These are phyloP conservation scores for Hemileccinum rubropunctum DNA, from an alignment of 768 basidiomycete genomes.

Conservation along the genomic window DNA sequence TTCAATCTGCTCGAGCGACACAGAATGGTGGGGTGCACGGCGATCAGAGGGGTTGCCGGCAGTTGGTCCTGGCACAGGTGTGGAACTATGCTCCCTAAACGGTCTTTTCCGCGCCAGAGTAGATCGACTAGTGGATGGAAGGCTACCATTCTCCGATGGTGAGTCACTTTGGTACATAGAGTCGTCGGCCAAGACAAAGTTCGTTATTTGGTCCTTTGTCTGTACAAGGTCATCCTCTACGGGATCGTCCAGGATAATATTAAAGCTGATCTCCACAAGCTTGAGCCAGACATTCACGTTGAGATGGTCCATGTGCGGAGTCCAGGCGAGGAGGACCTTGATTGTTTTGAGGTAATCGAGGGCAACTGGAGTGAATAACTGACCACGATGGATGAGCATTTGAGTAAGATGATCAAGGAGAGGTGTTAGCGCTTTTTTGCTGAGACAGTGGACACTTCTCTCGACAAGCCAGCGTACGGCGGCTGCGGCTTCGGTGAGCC, in stretches of 20 bases:
- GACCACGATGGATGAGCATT: conserved; percentile 50
- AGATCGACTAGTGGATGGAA: conserved; percentile 26
- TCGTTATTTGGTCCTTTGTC: conserved; percentile 22
- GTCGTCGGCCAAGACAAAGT: conserved; percentile 11
- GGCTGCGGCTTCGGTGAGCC: conserved; percentile 65
- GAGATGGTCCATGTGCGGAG: conserved; percentile 78
- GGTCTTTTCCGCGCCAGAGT: conserved; percentile 24
- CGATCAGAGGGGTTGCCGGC: conserved; percentile 22
- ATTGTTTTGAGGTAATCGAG: conserved; percentile 82
- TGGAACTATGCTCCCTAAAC: conserved; percentile 20
- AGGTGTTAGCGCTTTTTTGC: conserved; percentile 50
- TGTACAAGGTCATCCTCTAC: conserved; percentile 34
- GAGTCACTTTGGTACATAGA: conserved; percentile 36
- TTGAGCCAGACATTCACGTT: conserved; percentile 62
- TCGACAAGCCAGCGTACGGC: conserved; percentile 74
- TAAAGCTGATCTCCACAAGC: conserved; percentile 71
- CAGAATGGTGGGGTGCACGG: conserved; percentile 29
- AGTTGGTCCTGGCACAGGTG: conserved; percentile 16
- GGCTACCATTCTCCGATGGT: conserved; percentile 29
- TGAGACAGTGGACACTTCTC: conserved; percentile 53
- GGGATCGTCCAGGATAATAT: conserved; percentile 66
- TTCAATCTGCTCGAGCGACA: conserved; percentile 64
- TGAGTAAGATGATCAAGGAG: conserved; percentile 65
- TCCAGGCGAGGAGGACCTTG: conserved; percentile 57
- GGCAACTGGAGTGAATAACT: conserved; percentile 62